Base-by-base conservation (phyloP, 83 land plant species). In the Thuja plicata region DNA sequence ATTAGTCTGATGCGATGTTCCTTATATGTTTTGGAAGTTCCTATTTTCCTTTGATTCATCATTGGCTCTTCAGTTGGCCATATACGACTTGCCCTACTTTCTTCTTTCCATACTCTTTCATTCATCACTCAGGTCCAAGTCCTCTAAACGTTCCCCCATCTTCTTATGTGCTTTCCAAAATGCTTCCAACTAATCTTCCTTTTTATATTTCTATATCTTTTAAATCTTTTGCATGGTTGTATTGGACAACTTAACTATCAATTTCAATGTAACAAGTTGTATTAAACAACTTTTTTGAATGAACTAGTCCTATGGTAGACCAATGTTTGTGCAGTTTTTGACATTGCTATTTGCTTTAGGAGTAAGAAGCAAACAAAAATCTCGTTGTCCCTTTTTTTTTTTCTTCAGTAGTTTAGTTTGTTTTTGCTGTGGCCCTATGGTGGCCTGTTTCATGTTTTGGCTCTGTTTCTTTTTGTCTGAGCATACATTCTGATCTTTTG, bases 291-390 rank as follows among this genome's bases (percentile, higher is more conserved):
- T 27, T 84, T 84, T 50, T 43, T 27, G 86, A n/a, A 84, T 84
- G 32, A 24, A 30, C 38, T 78, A 17, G 17, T 38, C 12, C 17
- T 87, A 24, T 41, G 35, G 74, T n/a, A 35, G 37, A 57, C 46
- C 5, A 15, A 43, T 6, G 15, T 88, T 41, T n/a, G 17, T 50
- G 1, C 27, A 54, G 19, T 48, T 73, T 89, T 85, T 78, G 50
- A 77, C 52, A 88, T 78, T 79, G 32, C 34, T 55, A 24, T 54
- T 82, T 82, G 34, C 19, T 88, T 70, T 78, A 95, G 96, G 91
- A 88, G 84, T 24, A 87, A 52, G 45, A 86, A 74, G 38, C n/a
- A n/a, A n/a, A n/a, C n/a, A n/a, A n/a, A n/a, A n/a, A n/a, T n/a
- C n/a, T n/a, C n/a, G n/a, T n/a, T n/a, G n/a, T n/a, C n/a, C n/a